phyloP scores from a whole-genome alignment of 1,139 yeast species.

The Blastobotrys persicus region DNA sequence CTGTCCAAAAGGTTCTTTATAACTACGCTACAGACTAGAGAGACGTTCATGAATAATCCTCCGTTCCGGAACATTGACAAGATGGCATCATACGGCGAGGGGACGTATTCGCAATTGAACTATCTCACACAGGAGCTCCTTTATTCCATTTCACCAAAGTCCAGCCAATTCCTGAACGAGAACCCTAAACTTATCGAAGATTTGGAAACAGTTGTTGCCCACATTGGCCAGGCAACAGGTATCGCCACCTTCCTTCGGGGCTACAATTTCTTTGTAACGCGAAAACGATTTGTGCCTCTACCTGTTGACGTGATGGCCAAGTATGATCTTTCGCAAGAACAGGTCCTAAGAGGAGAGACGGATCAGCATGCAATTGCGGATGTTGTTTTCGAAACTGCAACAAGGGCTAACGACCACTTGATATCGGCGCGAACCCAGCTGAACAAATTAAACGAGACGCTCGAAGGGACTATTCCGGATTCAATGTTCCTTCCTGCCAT shows the following conservation, averaged over 20 bases:
- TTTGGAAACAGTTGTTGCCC: constrained; percentile 64
- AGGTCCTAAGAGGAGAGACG: constrained; percentile 38
- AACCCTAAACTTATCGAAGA: constrained; percentile 44
- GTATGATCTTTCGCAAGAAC: constrained; percentile 61
- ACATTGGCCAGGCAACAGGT: constrained; percentile 79
- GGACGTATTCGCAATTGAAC: constrained; percentile 70
- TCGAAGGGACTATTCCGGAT: constrained; percentile 51
- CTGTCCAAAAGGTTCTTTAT: constrained; percentile 55
- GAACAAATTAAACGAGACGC: constrained; percentile 38
- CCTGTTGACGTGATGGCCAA: constrained; percentile 63
- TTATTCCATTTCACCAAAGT: constrained; percentile 60
- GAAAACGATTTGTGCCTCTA: constrained; percentile 48
- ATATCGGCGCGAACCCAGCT: constrained; percentile 62
- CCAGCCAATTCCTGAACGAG: constrained; percentile 49
- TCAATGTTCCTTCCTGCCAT: constrained; percentile 63
- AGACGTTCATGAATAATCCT: constrained; percentile 45
- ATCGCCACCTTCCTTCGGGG: constrained; percentile 67
- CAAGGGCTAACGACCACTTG: constrained; percentile 76
- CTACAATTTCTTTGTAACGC: constrained; percentile 53
- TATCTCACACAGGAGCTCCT: constrained; percentile 64
- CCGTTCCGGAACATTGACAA: constrained; percentile 54
- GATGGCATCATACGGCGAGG: constrained; percentile 78
- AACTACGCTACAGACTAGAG: constrained; percentile 61
- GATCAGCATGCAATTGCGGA: constrained; percentile 45
- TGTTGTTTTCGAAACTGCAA: constrained; percentile 67